Evolutionary conservation across 345 rosid genomes (phyloP), one percentile per base, ranked within the genome.

Genomic region (Populus simonii): DNA sequence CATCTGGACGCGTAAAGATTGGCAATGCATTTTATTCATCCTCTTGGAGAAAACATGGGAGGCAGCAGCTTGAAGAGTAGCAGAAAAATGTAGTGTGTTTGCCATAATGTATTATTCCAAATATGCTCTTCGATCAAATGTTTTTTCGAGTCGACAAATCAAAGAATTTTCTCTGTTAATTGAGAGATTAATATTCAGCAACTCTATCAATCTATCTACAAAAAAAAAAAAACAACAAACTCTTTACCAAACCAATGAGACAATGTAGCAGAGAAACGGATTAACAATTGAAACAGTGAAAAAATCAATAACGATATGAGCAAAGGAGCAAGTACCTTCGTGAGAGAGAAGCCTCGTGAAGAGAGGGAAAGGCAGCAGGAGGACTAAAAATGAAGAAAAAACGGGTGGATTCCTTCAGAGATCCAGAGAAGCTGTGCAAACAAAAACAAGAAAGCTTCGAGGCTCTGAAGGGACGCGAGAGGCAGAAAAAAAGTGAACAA

Each of bases 1-100:
- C 81, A 80, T 25, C 57, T 73, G 74, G 22, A n/a, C 68, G 71
- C 57, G 76, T 59, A 23, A 59, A 1, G 65, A 23, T 23, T 23
- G 27, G 65, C 29, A 10, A 23, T 23, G 65, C 65, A 23, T 13
- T 47, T 0, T 47, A 15, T 47, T 47, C 51, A 15, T 59, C 65
- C 65, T 59, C 65, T 59, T 59, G 65, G 65, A 59, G 29, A 59
- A 59, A n/a, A 59, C 65, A 59, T 29, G 65, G 29, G 65, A 59
- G 65, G 65, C 65, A 23, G 65, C 29, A 59, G 65, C 65, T 59
- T 59, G 65, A n/a, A 59, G 29, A 10, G 65, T 23, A 11, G 65
- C 15, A n/a, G 15, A 59, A 59, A 59, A n/a, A n/a, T 59, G 65
- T 4, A 59, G 25, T n/a, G 29, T 5, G 27, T 59, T 59, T 23